Conservation (phyloP, 2,329 filamentous ascomycete genomes). For the Nothopassalora personata region DNA sequence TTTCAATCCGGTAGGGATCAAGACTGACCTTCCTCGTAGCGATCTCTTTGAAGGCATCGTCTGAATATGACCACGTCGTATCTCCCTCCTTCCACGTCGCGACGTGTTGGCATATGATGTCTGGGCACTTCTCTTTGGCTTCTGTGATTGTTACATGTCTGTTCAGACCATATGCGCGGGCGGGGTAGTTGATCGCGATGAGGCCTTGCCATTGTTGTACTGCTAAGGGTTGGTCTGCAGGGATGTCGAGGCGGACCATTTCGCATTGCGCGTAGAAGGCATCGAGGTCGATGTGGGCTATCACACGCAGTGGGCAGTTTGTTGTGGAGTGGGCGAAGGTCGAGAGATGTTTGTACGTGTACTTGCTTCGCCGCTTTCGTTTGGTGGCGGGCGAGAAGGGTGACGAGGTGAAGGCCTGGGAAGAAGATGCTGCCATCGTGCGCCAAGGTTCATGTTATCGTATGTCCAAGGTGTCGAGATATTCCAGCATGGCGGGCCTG, state of each 20-base stretch:
- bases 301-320: conserved; percentile 73
- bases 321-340: conserved; percentile 67
- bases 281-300: conserved; percentile 92
- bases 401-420: conserved; percentile 28
- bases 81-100: conserved; percentile 93
- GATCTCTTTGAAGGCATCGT: conserved; percentile 73
- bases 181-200: conserved; percentile 95
- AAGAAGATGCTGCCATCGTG: conserved; percentile 23
- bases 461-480: not conserved
- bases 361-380: conserved; percentile 55
- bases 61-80: conserved; percentile 83
- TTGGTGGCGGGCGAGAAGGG: conserved; percentile 22
- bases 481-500: not conserved
- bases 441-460: conserved; percentile 4
- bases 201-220: conserved; percentile 95
- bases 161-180: conserved; percentile 71
- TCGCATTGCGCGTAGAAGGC: conserved; percentile 95
- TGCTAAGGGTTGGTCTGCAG: conserved; percentile 73
- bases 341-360: conserved; percentile 77
- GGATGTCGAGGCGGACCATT: conserved; percentile 73
- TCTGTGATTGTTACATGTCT: conserved; percentile 74
- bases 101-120: conserved; percentile 83
- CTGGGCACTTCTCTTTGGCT: conserved; percentile 79
- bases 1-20: conserved; percentile 84
- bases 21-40: conserved; percentile 88